Conservation (phyloP, 148 eudicot species). For the Chenopodium formosanum region DNA sequence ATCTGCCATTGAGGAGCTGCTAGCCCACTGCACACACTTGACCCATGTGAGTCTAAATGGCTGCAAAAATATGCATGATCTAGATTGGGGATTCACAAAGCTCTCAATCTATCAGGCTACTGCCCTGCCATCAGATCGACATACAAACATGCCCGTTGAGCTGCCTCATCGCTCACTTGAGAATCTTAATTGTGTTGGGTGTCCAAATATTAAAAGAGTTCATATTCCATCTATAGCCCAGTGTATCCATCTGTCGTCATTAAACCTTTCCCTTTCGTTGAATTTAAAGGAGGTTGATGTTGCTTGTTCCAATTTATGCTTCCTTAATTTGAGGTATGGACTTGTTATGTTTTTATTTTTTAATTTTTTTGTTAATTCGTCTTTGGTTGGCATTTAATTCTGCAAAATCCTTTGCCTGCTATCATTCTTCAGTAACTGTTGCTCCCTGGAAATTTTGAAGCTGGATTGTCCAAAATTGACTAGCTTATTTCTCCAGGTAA, state of each 20-base stretch:
- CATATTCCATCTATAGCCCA: constrained; percentile 58
- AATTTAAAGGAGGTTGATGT: constrained; percentile 81
- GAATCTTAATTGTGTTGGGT: constrained; percentile 88
- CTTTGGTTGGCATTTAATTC: background rate
- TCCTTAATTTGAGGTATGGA: constrained; percentile 81
- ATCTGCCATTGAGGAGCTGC: constrained; percentile 84
- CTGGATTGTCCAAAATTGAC: constrained; percentile 75
- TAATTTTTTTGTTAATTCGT: background rate
- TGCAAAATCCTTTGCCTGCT: constrained; percentile 7
- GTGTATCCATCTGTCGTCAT: constrained; percentile 60
- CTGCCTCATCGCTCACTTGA: constrained; percentile 67
- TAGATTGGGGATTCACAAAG: constrained; percentile 62
- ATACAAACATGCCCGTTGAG: constrained; percentile 25
- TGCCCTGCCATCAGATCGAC: constrained; percentile 23
- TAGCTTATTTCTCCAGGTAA: constrained; percentile 91
- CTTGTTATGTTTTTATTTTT: background rate
- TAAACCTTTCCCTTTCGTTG: constrained; percentile 81
- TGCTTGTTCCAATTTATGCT: constrained; percentile 65
- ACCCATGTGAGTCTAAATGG: constrained; percentile 94
- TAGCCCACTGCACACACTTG: constrained; percentile 71
- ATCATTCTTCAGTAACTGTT: constrained; percentile 61
- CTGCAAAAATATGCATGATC: constrained; percentile 88
- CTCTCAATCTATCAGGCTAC: constrained; percentile 30
- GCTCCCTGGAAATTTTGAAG: constrained; percentile 71
- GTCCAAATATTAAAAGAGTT: constrained; percentile 84